Percentiles rank a stretch among this genome's conserved stretches.
phyloP scores from a whole-genome alignment of 2,329 filamentous ascomycete genomes.

The Ascosphaera acerosa region DNA sequence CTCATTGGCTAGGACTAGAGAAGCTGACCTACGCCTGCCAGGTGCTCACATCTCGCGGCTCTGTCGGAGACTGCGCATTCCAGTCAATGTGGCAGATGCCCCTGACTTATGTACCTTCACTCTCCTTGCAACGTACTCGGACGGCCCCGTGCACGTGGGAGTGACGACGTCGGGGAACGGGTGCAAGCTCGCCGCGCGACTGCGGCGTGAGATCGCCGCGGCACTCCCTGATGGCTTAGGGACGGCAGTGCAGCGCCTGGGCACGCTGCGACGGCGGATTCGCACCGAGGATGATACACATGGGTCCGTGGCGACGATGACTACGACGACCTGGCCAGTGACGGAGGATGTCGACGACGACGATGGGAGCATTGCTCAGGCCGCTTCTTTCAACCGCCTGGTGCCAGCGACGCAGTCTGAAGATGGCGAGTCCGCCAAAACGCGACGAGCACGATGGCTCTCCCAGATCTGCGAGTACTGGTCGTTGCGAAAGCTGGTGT shows the following conservation, averaged over 20 bases:
- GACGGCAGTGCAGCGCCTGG: constrained; percentile 48
- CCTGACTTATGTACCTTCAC: constrained; percentile 73
- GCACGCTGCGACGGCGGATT: constrained; percentile 42
- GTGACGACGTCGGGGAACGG: constrained; percentile 88
- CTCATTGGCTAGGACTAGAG: constrained; percentile 6
- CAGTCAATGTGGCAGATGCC: constrained; percentile 76
- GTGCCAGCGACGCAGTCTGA: constrained; percentile 45
- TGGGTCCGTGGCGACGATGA: constrained; percentile 18
- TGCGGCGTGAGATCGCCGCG: constrained; percentile 67
- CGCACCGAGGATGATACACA: constrained; percentile 44
- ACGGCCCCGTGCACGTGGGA: constrained; percentile 81
- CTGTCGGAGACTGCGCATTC: constrained; percentile 59
- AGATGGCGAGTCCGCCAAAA: constrained; percentile 49
- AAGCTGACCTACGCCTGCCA: constrained; percentile 11
- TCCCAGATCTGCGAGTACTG: constrained; percentile 97
- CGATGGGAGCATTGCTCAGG: constrained; percentile 32
- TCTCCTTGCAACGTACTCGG: constrained; percentile 64
- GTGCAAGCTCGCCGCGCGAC: constrained; percentile 75
- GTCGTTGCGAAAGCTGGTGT: constrained; percentile 61
- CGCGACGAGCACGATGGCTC: constrained; percentile 71
- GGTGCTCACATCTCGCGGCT: constrained; percentile 43
- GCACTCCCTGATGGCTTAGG: constrained; percentile 54
- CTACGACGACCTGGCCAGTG: too few species aligned
- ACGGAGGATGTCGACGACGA: constrained; percentile 24
- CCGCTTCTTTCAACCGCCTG: constrained; percentile 60